These are phyloP conservation scores for Alternaria consortialis DNA, from an alignment of 2,329 filamentous ascomycete species.

Conservation along the genomic window DNA sequence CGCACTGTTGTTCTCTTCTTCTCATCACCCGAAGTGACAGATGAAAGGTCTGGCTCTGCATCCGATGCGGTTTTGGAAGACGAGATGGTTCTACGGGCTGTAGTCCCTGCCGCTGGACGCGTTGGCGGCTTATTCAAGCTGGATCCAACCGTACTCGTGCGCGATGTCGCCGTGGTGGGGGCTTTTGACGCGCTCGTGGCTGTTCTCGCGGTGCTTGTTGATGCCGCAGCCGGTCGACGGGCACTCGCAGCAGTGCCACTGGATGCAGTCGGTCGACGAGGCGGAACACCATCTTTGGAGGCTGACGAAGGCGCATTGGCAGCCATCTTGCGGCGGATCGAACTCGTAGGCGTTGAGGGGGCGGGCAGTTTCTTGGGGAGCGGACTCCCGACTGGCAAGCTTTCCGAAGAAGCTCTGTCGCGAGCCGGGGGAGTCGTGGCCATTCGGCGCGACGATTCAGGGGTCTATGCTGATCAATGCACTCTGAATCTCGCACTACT, in stretches of 20 bases:
- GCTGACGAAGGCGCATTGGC: conserved; percentile 38
- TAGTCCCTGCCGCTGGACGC: conserved; percentile 40
- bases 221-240: conserved; percentile 35
- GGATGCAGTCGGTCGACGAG: conserved; percentile 38
- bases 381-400: conserved; percentile 16
- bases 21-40: conserved; percentile 49
- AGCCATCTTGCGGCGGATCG: conserved; percentile 46
- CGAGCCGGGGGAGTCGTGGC: conserved; percentile 22
- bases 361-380: conserved; percentile 30
- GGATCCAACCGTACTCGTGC: conserved; percentile 37
- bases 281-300: conserved; percentile 40
- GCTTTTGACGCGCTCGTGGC: conserved; percentile 41
- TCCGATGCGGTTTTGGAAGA: conserved; percentile 36
- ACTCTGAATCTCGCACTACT: background rate
- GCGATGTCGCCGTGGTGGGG: conserved; percentile 33
- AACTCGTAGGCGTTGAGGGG: conserved; percentile 39
- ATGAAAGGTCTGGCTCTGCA: conserved; percentile 45
- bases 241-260: conserved; percentile 26
- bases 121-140: conserved; percentile 50
- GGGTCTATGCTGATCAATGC: conserved; percentile 13
- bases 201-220: conserved; percentile 30
- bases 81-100: conserved; percentile 33
- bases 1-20: conserved; percentile 45
- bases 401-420: conserved; percentile 14
- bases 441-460: conserved; percentile 12